Evolutionary conservation across 2,329 filamentous ascomycete genomes (phyloP), one percentile per base, ranked within the genome.

Genomic region (Ophiostoma tasmaniense): DNA sequence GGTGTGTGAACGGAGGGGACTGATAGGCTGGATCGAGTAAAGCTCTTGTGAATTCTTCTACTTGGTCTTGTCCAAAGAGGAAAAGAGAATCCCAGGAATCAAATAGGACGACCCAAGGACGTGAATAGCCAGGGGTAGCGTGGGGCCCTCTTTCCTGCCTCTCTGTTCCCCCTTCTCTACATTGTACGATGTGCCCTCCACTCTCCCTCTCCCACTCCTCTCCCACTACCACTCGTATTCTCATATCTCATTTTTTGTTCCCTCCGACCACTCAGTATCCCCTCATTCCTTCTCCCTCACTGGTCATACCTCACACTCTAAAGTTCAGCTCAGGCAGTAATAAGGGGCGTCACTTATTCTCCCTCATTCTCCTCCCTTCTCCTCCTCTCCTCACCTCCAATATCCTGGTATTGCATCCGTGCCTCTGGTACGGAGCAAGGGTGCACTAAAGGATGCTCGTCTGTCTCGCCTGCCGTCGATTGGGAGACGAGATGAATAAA

Each of bases 51-150:
- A 5, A 45, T 45, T 45, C 42, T 45, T 45, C 42, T 17, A 45
- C 42, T 45, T 45, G 42, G n/a, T n/a, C n/a, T n/a, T n/a, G n/a
- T n/a, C n/a, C 55, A 61, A 30, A 61, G 17, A 30, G 25, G 55
- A 30, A 61, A 61, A 61, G 55, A 61, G 55, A 28, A 30, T 61
- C 55, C 55, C 55, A 61, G 55, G 55, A 30, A 61, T 17, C 55
- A 61, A 61, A 30, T 61, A 28, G 55, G 6, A 25, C 30, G 55
- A 61, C 55, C 55, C 55, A 61, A 30, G 55, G 25, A 61, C 17
- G 25, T 28, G 55, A 61, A 61, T 61, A 61, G 55, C 55, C 55
- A 61, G 55, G 55, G 55, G 55, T 61, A 61, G 55, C 55, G 55
- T 61, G 55, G 55, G 50, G n/a, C 13, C 25, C 55, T 17, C 5